Base-by-base conservation (phyloP, 75 land plant species). In the Pinus taeda region DNA sequence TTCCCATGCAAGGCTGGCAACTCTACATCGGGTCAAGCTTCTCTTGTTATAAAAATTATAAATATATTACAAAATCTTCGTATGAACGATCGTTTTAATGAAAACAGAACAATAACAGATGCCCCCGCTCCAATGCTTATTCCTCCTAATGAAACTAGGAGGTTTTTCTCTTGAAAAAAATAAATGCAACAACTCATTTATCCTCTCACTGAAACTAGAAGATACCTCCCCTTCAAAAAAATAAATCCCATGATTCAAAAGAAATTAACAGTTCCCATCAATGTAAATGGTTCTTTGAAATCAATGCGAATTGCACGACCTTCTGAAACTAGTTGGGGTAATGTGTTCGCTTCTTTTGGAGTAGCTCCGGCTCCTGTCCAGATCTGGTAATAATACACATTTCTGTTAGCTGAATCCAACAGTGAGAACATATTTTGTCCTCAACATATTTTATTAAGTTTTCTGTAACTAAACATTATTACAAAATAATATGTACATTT, bases 321-420 rank as follows among this genome's bases (percentile, higher is more conserved):
- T 65, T 90, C 80, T 30, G 85, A 80, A 20, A 71, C 73, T 39
- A 92, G 78, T 56, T 86, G 83, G 4, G 90, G 90, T 15, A 92
- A 74, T 20, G 13, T 75, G 75, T 90, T 92, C 17, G 92, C 92
- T 37, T 92, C 94, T 77, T 88, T 90, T 33, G 92, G 75, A 30
- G 83, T 22, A 39, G 78, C 83, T 42, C 94, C 94, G n/a, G 79
- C 61, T 33, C 76, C 92, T 56, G 92, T 85, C 94, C 94, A 92
- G 26, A 92, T 42, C 78, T 77, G 75, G 21, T 42, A 21, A 11
- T 22, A 69, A 67, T 45, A 69, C 12, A 69, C 36, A 69, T 11
- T 37, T 69, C 42, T 17, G 3, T n/a, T 18, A 69, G 22, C 42
- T 1, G 1, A 12, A 69, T 42, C n/a, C 55, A 42, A 67, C 21